A percentile compares a stretch with the other conserved stretches of the same genome.
These are phyloP conservation scores for Geotrichum phurueaensis DNA, from an alignment of 1,139 yeast species.

Conservation along the genomic window DNA sequence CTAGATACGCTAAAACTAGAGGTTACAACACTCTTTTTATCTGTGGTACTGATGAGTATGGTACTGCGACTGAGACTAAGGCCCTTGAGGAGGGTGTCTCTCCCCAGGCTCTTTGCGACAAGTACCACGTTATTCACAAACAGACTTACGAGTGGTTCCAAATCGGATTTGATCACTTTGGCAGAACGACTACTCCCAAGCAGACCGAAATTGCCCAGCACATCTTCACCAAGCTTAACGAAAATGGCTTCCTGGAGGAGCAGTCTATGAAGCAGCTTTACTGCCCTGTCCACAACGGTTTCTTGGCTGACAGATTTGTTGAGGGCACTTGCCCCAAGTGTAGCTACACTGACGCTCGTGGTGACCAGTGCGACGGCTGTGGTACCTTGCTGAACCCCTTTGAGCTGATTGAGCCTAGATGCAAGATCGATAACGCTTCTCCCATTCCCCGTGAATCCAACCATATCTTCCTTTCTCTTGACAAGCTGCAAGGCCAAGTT, in stretches of 20 bases:
- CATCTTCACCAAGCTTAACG: slow-evolving; percentile 66
- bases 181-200: slow-evolving; percentile 86
- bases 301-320: slow-evolving; percentile 91
- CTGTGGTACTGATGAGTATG: slow-evolving; percentile 98
- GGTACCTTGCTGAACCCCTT: slow-evolving; percentile 85
- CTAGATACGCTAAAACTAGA: slow-evolving; percentile 85
- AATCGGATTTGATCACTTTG: slow-evolving; percentile 88
- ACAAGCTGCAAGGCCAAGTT: slow-evolving; percentile 72
- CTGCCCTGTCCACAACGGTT: slow-evolving; percentile 85
- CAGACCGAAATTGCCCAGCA: slow-evolving; percentile 97
- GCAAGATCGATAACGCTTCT: slow-evolving; percentile 79
- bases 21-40: slow-evolving; percentile 78
- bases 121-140: slow-evolving; percentile 78
- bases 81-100: slow-evolving; percentile 89
- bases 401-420: slow-evolving; percentile 88
- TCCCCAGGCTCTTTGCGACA: slow-evolving; percentile 84
- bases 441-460: slow-evolving; percentile 80
- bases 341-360: slow-evolving; percentile 92
- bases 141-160: slow-evolving; percentile 96
- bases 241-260: slow-evolving; percentile 77
- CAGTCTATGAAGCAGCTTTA: slow-evolving; percentile 83
- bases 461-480: slow-evolving; percentile 77
- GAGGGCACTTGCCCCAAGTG: slow-evolving; percentile 98
- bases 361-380: slow-evolving; percentile 98
- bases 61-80: slow-evolving; percentile 98